A percentile compares a stretch with the other conserved stretches of the same genome.
These are phyloP conservation scores for Catenaria anguillulae DNA, from an alignment of 371 early-diverging fungal species.

Conservation along the genomic window DNA sequence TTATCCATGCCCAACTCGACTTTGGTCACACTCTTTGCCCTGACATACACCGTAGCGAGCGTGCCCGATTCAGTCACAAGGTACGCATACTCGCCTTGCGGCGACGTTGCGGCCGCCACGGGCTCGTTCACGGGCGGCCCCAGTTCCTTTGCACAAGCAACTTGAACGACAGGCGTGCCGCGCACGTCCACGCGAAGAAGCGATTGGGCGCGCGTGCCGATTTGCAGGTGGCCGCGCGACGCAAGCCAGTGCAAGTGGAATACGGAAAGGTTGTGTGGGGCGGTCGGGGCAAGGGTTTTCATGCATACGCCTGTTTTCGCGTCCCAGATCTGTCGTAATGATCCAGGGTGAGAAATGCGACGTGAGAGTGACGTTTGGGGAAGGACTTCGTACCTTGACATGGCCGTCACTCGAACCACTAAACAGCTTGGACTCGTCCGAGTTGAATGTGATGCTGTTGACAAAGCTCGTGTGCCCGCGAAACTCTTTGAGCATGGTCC, in stretches of 20 bases:
- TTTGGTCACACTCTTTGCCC: slow-evolving; percentile 25
- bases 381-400: slow-evolving; percentile 44
- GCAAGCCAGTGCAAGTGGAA: slow-evolving; percentile 11
- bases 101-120: slow-evolving; percentile 41
- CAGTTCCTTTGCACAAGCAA: not conserved
- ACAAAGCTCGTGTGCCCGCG: slow-evolving; percentile 77
- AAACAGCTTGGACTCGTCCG: slow-evolving; percentile 47
- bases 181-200: slow-evolving; percentile 38
- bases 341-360: slow-evolving; percentile 9
- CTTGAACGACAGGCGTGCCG: slow-evolving; percentile 24
- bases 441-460: slow-evolving; percentile 53
- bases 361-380: not conserved
- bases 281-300: slow-evolving; percentile 30
- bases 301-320: slow-evolving; percentile 39
- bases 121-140: not conserved
- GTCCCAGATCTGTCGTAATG: slow-evolving; percentile 54
- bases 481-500: slow-evolving; percentile 72
- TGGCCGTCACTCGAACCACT: slow-evolving; percentile 78
- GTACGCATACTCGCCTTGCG: slow-evolving; percentile 60
- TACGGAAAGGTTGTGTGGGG: slow-evolving; percentile 10
- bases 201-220: slow-evolving; percentile 52
- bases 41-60: slow-evolving; percentile 40
- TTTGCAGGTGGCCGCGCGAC: slow-evolving; percentile 32
- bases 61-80: slow-evolving; percentile 44
- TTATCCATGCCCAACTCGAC: slow-evolving; percentile 44